These are phyloP conservation scores for Rubia balearica DNA, from an alignment of 305 asterid species.

Conservation along the genomic window DNA sequence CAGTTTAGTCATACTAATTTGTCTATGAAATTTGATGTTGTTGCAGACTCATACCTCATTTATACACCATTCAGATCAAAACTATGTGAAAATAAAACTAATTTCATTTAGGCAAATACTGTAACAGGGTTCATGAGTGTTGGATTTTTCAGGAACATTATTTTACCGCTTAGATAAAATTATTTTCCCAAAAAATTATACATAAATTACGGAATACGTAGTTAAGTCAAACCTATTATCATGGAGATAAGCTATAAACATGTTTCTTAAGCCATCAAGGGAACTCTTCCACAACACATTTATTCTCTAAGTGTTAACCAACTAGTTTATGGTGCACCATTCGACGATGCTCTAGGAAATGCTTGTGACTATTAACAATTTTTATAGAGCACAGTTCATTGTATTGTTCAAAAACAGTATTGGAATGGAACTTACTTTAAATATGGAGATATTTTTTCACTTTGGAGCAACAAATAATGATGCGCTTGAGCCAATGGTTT, in stretches of 20 bases:
- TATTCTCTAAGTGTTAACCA: background rate
- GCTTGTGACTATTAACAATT: background rate
- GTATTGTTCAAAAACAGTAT: background rate
- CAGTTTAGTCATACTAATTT: too few relatives aligned
- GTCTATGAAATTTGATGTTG: too few relatives aligned
- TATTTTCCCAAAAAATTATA: background rate
- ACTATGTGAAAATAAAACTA: too few relatives aligned
- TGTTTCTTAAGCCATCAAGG: background rate
- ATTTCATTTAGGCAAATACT: too few relatives aligned
- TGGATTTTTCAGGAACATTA: too few relatives aligned
- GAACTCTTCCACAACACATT: background rate
- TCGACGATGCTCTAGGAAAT: background rate
- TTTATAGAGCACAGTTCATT: background rate
- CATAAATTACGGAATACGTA: too few relatives aligned
- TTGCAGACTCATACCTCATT: too few relatives aligned
- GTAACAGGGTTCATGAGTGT: too few relatives aligned
- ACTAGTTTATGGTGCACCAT: background rate
- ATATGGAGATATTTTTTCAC: background rate
- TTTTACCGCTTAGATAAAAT: background rate
- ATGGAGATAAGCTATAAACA: background rate
- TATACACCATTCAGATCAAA: too few relatives aligned
- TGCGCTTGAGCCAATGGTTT: background rate
- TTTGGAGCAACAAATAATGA: background rate
- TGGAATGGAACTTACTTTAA: background rate
- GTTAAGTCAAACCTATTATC: too few relatives aligned